phyloP scores from a whole-genome alignment of 2,329 filamentous ascomycete species.

The Aureobasidium zeae region DNA sequence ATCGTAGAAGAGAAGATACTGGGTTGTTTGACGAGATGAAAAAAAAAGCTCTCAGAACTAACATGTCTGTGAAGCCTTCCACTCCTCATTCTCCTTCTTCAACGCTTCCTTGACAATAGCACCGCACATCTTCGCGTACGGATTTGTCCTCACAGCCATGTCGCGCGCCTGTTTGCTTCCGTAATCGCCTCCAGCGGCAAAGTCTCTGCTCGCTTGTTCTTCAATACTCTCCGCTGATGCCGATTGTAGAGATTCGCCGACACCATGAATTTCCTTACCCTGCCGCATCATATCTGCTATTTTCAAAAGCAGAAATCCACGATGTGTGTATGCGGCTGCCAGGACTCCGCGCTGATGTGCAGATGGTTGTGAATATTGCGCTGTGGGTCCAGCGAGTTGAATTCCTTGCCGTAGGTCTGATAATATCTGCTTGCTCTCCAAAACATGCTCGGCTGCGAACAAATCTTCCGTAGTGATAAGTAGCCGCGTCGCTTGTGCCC shows the following conservation, averaged over 20 bases:
- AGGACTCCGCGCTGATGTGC: conserved; percentile 57
- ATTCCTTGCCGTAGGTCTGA: conserved; percentile 42
- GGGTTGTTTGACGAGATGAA: too few relatives aligned
- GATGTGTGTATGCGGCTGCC: conserved; percentile 62
- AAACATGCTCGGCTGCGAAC: conserved; percentile 12
- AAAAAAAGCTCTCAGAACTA: too few relatives aligned
- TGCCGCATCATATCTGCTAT: conserved; percentile 27
- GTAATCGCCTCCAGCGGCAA: conserved; percentile 45
- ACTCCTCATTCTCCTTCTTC: conserved; percentile 42
- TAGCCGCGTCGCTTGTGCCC: conserved; percentile 54
- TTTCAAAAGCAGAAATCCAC: conserved; percentile 40
- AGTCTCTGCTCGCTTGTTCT: conserved; percentile 47
- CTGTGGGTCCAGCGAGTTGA: conserved; percentile 46
- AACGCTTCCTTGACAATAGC: conserved; percentile 53
- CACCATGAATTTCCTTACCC: conserved; percentile 11
- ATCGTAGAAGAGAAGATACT: too few relatives aligned
- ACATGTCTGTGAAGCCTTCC: conserved; percentile 3
- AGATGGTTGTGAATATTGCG: conserved; percentile 44
- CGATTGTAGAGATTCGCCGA: neutral
- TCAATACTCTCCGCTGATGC: conserved; percentile 32
- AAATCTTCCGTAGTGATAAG: conserved; percentile 23
- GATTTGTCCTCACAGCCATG: conserved; percentile 52
- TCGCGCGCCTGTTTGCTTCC: conserved; percentile 49
- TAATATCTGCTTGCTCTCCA: conserved; percentile 22
- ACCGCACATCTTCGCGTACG: conserved; percentile 54